Evolutionary conservation across 164 flowering plant genomes (phyloP).

Genomic region (Brasenia schreberi): DNA sequence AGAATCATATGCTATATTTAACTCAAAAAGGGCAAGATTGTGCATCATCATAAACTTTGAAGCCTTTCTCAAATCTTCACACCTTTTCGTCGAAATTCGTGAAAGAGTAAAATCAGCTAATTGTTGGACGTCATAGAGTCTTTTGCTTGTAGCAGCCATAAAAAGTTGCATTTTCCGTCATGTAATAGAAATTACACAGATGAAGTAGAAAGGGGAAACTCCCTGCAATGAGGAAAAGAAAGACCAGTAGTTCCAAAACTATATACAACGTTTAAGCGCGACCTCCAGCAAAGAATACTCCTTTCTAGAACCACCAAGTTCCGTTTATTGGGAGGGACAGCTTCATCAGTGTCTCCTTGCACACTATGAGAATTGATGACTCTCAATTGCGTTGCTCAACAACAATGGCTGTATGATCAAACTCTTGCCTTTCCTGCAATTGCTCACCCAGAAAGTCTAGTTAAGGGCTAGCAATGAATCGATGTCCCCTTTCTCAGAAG

Average conservation of each 20-base stretch:
- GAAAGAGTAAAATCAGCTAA: no score
- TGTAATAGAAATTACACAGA: neutral
- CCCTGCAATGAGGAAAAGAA: neutral
- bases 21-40: no score
- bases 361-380: no score
- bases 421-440: neutral
- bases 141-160: no score
- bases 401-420: no score
- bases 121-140: no score
- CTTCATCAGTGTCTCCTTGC: neutral
- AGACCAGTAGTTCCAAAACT: neutral
- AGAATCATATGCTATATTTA: no score
- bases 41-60: no score
- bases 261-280: neutral
- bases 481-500: constrained; percentile 78
- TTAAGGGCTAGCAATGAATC: constrained; percentile 77
- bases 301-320: neutral
- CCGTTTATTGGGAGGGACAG: neutral
- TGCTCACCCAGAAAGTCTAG: constrained; percentile 13
- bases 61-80: no score
- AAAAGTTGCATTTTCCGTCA: no score
- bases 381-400: no score
- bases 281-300: neutral
- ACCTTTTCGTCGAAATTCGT: no score
- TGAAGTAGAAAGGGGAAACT: neutral